Percentiles rank a stretch among this genome's conserved stretches.
These are phyloP conservation scores for Chlamydomonas sp. DNA, from an alignment of 139 green algal genomes.

Conservation along the genomic window DNA sequence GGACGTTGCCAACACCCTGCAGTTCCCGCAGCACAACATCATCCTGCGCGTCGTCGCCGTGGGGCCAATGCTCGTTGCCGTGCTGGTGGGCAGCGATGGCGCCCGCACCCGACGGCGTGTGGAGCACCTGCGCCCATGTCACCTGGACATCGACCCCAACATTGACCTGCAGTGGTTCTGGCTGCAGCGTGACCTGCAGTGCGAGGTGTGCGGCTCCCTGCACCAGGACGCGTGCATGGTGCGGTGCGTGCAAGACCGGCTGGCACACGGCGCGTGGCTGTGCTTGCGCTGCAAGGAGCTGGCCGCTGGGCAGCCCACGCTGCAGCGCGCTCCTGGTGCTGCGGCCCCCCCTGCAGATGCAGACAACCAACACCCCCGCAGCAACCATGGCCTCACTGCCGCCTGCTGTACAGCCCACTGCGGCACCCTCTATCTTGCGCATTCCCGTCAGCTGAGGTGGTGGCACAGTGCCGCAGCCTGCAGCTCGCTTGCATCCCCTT, in stretches of 20 bases:
- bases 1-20: neutral
- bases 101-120: neutral
- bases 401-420: too few species aligned
- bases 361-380: neutral
- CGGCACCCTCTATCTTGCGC: neutral
- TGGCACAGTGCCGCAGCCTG: too few species aligned
- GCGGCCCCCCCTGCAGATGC: neutral
- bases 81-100: neutral
- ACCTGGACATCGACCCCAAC: neutral
- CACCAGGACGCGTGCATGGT: slow-evolving; percentile 61
- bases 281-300: slow-evolving; percentile 47
- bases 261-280: slow-evolving; percentile 76
- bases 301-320: neutral
- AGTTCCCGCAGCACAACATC: neutral
- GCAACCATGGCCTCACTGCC: too few species aligned
- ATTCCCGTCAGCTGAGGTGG: too few species aligned
- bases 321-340: neutral
- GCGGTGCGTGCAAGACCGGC: slow-evolving; percentile 76
- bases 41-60: neutral
- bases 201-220: slow-evolving; percentile 53
- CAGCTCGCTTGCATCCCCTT: too few species aligned
- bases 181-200: slow-evolving; percentile 43
- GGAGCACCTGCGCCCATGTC: neutral
- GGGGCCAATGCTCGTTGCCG: neutral
- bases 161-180: neutral